These are phyloP conservation scores for Clavaria fumosa DNA, from an alignment of 768 basidiomycete species.

Conservation along the genomic window DNA sequence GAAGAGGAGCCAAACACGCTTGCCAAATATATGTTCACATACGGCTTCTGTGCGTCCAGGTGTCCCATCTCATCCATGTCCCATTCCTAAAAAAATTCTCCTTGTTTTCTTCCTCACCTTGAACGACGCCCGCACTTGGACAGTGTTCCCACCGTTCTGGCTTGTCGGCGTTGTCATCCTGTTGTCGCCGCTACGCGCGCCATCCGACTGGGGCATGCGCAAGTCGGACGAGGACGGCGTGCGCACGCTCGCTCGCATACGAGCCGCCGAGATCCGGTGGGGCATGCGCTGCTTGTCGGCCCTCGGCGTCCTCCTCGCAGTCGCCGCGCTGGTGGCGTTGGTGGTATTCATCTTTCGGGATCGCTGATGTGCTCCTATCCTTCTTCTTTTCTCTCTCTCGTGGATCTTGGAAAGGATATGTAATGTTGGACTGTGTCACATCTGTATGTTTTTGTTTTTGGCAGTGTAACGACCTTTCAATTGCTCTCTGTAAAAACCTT, in stretches of 20 bases:
- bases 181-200: slow-evolving; percentile 24
- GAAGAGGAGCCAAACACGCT: slow-evolving; percentile 27
- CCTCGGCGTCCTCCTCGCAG: slow-evolving; percentile 29
- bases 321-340: slow-evolving; percentile 8
- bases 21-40: slow-evolving; percentile 31
- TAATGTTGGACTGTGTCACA: no score
- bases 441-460: no score
- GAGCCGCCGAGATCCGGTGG: slow-evolving; percentile 37
- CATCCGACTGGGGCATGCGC: slow-evolving; percentile 33
- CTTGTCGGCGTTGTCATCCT: slow-evolving; percentile 26
- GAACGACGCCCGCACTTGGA: neutral
- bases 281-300: slow-evolving; percentile 40
- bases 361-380: no score
- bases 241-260: slow-evolving; percentile 30
- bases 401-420: no score
- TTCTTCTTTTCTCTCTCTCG: no score
- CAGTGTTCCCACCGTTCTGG: slow-evolving; percentile 39
- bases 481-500: no score
- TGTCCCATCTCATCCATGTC: neutral
- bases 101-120: no score
- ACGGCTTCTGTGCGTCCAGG: slow-evolving; percentile 29
- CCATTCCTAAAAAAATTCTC: neutral
- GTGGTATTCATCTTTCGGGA: no score
- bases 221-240: slow-evolving; percentile 37
- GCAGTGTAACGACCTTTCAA: no score